Evolutionary conservation across 176 grass and related monocot species (phyloP).

Genomic region (Luzula sylvatica): DNA sequence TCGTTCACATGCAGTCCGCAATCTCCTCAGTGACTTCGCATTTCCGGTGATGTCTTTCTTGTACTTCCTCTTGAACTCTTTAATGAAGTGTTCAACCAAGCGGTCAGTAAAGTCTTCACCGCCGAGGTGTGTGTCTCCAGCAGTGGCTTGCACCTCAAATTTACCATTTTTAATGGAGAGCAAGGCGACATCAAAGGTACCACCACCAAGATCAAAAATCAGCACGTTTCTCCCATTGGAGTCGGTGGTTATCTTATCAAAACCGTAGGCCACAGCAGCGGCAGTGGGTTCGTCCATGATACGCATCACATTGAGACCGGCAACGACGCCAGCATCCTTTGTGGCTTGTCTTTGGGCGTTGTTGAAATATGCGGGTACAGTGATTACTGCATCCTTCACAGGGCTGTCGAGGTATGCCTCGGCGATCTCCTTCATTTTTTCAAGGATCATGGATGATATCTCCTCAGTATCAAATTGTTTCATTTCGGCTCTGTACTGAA

Average conservation of each 20-base stretch:
- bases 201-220: constrained; percentile 87
- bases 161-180: constrained; percentile 85
- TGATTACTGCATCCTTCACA: constrained; percentile 68
- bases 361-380: constrained; percentile 85
- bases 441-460: constrained; percentile 96
- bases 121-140: constrained; percentile 60
- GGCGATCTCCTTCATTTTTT: constrained; percentile 72
- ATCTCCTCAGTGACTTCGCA: constrained; percentile 42
- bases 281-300: too few species aligned
- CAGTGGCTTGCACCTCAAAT: constrained; percentile 71
- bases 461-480: constrained; percentile 74
- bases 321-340: constrained; percentile 69
- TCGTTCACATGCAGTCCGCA: constrained; percentile 64
- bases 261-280: constrained; percentile 68
- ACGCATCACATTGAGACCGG: too few species aligned
- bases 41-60: constrained; percentile 84
- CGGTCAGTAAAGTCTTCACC: too few species aligned
- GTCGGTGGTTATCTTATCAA: constrained; percentile 55
- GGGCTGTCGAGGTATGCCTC: constrained; percentile 45
- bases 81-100: too few species aligned
- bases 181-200: constrained; percentile 83
- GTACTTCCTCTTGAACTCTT: too few species aligned
- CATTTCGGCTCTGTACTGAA: constrained; percentile 71
- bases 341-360: too few species aligned
- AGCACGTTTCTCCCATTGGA: constrained; percentile 66